Evolutionary conservation across 345 rosid species (phyloP), one percentile per base, ranked within the genome.

Genomic region (Hypericum perforatum): DNA sequence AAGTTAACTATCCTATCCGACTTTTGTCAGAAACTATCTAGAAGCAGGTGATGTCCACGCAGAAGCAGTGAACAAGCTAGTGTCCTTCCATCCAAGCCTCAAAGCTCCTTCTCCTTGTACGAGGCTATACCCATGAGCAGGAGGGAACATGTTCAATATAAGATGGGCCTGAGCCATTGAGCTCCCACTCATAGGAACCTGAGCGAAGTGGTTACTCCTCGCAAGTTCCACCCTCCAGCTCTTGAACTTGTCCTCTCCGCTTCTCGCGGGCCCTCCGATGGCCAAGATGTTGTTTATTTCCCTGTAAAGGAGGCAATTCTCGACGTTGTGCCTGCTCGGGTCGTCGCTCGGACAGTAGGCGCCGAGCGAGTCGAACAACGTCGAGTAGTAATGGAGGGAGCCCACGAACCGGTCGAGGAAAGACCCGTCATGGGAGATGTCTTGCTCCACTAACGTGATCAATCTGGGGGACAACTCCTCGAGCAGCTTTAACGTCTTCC

Each of bases 131-230:
- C 86, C 91, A 55, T 78, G 76, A 6, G 66, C 81, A 7, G 80
- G 72, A 15, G 84, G 79, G 53, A 78, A 83, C 79, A 78, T 80
- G 72, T 78, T 83, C 7, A 80, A 16, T 60, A 78, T 78, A 3
- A 83, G 77, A 44, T 80, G 86, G 6, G 91, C 91, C 59, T 83
- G 86, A 3, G 91, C 84, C 91, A 78, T 70, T 0, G 86, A 74
- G 61, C 72, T 78, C 14, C 70, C 67, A 42, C 86, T 83, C 82
- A 80, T 80, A 0, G 82, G 79, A 11, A 78, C 61, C 56, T 72
- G 82, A 22, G 52, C 32, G 29, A 76, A 78, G 6, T 73, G 40
- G 36, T 52, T 56, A 3, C 69, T 66, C 8, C 16, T 45, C 0
- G 39, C 69, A 0, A 82, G 60, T 63, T 80, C 86, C 11, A 67